Percentiles rank a stretch among this genome's conserved stretches.
phyloP scores from a whole-genome alignment of 2,329 filamentous ascomycete genomes.

The Diaporthe helianthi region DNA sequence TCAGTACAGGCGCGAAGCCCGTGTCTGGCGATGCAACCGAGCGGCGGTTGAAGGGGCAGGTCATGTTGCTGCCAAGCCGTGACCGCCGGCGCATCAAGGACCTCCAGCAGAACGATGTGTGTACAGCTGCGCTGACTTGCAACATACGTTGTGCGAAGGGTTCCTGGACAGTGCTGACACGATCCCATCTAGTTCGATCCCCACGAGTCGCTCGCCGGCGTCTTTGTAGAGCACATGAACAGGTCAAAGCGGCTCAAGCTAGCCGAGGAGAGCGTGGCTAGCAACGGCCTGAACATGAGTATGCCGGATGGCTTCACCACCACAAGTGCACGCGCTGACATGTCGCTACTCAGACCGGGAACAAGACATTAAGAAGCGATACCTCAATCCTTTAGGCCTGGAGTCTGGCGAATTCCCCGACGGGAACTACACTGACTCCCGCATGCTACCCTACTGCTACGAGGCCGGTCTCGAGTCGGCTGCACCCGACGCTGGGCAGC shows the following conservation, averaged over 20 bases:
- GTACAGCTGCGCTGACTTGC: conserved; percentile 39
- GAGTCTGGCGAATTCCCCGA: conserved; percentile 76
- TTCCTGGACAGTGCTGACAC: conserved; percentile 13
- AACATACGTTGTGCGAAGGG: not conserved
- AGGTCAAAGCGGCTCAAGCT: conserved; percentile 52
- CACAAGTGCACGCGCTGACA: conserved; percentile 1
- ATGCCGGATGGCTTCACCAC: conserved; percentile 44
- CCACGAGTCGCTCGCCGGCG: conserved; percentile 58
- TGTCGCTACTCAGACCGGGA: conserved; percentile 61
- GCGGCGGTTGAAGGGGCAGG: conserved; percentile 70
- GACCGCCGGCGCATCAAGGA: conserved; percentile 74
- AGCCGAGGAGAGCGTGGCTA: conserved; percentile 68
- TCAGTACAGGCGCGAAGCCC: conserved; percentile 64
- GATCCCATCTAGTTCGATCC: conserved; percentile 56
- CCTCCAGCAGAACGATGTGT: conserved; percentile 65
- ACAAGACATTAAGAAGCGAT: conserved; percentile 71
- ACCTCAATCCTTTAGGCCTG: conserved; percentile 66
- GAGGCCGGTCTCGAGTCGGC: conserved; percentile 68
- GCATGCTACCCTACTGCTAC: conserved; percentile 74
- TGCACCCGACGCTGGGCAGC: conserved; percentile 64
- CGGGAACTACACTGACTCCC: conserved; percentile 65
- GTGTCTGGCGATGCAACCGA: conserved; percentile 71
- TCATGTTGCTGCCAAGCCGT: conserved; percentile 73
- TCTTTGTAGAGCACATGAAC: conserved; percentile 58
- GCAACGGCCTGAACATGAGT: conserved; percentile 82